phyloP scores from a whole-genome alignment of 495 filamentous ascomycete genomes.

The Neurospora tetraspora region DNA sequence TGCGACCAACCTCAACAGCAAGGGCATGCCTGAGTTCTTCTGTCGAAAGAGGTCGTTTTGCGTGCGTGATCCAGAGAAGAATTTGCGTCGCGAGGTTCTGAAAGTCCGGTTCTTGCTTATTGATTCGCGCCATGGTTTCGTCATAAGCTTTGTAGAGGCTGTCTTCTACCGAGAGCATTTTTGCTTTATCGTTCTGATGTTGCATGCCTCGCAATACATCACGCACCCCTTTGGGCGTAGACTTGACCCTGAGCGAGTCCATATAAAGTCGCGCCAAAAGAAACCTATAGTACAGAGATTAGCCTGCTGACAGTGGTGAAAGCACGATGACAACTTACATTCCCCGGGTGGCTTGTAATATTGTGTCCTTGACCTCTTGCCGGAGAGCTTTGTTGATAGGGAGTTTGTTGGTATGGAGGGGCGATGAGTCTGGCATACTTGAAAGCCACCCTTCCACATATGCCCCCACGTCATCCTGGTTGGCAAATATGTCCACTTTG shows the following conservation, averaged over 20 bases:
- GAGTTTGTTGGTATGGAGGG: background rate
- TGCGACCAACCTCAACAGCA: background rate
- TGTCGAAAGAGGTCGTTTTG: background rate
- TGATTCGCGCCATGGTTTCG: background rate
- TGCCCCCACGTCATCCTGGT: background rate
- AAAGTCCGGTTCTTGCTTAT: background rate
- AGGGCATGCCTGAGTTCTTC: background rate
- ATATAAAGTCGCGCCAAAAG: background rate
- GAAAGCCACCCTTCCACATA: background rate
- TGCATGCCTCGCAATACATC: background rate
- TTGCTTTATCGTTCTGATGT: background rate
- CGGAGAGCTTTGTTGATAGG: background rate
- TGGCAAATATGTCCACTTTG: background rate
- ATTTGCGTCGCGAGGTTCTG: background rate
- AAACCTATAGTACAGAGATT: background rate
- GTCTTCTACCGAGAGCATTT: background rate
- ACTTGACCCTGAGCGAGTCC: background rate
- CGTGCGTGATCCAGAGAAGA: background rate
- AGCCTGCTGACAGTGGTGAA: background rate
- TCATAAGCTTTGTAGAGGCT: background rate
- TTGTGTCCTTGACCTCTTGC: background rate
- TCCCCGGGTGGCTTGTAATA: background rate
- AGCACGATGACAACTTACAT: background rate
- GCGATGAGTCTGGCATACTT: background rate
- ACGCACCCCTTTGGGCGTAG: background rate